phyloP scores from a whole-genome alignment of 805 yeast genomes.

The Blastobotrys robertii region DNA sequence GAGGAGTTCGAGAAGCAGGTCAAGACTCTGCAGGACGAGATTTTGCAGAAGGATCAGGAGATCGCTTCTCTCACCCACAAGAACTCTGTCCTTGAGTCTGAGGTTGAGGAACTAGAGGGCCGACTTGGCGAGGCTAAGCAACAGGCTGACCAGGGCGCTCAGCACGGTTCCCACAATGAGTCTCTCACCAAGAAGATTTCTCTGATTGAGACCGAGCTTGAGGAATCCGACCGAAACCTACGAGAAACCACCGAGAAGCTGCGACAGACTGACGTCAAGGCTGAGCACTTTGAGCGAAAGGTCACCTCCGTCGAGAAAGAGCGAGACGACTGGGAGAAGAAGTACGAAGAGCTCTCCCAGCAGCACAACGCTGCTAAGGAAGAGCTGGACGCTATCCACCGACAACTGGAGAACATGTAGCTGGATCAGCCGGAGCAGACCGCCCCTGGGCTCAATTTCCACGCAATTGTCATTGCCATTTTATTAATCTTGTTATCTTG shows the following conservation, averaged over 20 bases:
- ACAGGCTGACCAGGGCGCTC: conserved; percentile 83
- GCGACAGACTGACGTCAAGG: conserved; percentile 91
- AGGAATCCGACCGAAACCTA: conserved; percentile 80
- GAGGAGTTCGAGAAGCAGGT: conserved; percentile 74
- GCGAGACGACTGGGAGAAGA: conserved; percentile 83
- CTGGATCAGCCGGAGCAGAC: conserved; percentile 4
- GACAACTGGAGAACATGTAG: conserved; percentile 71
- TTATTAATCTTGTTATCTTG: too few species aligned
- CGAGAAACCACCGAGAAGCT: conserved; percentile 89
- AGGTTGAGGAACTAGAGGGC: conserved; percentile 58
- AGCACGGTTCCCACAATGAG: conserved; percentile 82
- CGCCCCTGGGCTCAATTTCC: background rate
- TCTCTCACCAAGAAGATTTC: conserved; percentile 83
- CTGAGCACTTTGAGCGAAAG: conserved; percentile 92
- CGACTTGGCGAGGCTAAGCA: conserved; percentile 69
- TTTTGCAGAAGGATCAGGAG: conserved; percentile 87
- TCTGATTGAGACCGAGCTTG: conserved; percentile 83
- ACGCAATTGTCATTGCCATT: too few species aligned
- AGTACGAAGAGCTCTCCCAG: conserved; percentile 76
- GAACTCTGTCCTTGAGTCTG: conserved; percentile 82
- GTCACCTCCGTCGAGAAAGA: conserved; percentile 87
- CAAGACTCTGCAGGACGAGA: conserved; percentile 88
- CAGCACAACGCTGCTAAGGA: conserved; percentile 78
- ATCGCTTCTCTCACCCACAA: conserved; percentile 87
- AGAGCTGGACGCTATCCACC: conserved; percentile 93